Evolutionary conservation across 2,329 filamentous ascomycete genomes (phyloP).

Genomic region (Pestalotiopsis sp.): DNA sequence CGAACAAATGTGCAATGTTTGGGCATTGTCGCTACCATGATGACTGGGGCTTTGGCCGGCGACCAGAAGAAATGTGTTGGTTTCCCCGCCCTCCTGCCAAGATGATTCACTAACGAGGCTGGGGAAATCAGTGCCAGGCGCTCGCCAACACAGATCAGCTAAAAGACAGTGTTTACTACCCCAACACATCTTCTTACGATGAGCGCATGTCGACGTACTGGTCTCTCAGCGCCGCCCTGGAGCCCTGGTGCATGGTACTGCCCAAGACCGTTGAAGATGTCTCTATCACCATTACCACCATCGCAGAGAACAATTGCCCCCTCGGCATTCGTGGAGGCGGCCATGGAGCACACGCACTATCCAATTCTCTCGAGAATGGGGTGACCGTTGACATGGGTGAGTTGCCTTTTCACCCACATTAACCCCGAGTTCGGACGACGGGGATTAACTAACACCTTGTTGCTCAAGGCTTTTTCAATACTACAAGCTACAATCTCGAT

Average conservation of each 20-base stretch:
- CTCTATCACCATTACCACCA: conserved; percentile 9
- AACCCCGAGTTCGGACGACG: background rate
- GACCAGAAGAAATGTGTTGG: background rate
- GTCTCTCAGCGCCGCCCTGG: conserved; percentile 10
- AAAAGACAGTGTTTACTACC: background rate
- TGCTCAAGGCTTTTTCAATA: conserved; percentile 25
- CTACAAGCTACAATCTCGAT: conserved; percentile 28
- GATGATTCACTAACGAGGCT: background rate
- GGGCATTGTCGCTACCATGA: background rate
- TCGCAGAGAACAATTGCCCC: conserved; percentile 18
- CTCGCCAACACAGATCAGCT: background rate
- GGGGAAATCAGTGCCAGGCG: background rate
- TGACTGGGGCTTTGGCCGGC: background rate
- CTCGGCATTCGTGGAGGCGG: conserved; percentile 18
- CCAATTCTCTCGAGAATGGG: conserved; percentile 14
- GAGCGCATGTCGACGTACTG: conserved; percentile 11
- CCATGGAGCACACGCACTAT: conserved; percentile 11
- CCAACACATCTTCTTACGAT: background rate
- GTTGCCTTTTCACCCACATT: background rate
- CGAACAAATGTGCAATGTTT: background rate
- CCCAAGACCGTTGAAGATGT: conserved; percentile 11
- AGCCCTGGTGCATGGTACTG: conserved; percentile 12
- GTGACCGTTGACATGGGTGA: conserved; percentile 18
- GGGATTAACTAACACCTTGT: background rate
- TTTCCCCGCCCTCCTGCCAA: background rate